These are phyloP conservation scores for Solanum stenotomum DNA, from an alignment of 257 asterid species.

Conservation along the genomic window DNA sequence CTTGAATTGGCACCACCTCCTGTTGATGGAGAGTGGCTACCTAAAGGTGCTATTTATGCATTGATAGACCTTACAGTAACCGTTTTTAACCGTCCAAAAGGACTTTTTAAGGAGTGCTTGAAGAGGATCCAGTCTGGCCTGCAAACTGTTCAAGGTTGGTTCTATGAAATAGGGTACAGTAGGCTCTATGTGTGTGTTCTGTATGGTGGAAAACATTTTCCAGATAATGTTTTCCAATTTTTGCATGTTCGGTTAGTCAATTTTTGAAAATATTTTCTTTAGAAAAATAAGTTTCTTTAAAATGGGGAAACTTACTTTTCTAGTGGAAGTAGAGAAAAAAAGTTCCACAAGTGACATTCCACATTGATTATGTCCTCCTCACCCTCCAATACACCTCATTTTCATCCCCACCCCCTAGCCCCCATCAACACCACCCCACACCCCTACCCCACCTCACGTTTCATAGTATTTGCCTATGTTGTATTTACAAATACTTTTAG, in stretches of 20 bases:
- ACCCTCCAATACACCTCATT: not conserved
- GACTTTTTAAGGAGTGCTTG: slow-evolving; percentile 71
- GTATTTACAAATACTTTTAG: not conserved
- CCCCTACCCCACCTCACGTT: not conserved
- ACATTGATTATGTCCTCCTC: not conserved
- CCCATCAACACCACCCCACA: not conserved
- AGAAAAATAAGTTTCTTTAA: not conserved
- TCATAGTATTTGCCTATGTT: not conserved
- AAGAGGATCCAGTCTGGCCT: slow-evolving; percentile 87
- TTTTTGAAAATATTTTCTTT: not conserved
- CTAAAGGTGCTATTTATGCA: slow-evolving; percentile 89
- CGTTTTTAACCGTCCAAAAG: slow-evolving; percentile 89
- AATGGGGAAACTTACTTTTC: not conserved
- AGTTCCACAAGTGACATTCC: not conserved
- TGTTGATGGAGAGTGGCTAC: slow-evolving; percentile 98
- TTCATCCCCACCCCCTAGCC: not conserved
- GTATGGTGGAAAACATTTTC: not conserved
- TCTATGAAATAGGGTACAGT: not conserved
- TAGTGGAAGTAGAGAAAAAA: not conserved
- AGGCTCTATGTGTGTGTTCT: not conserved
- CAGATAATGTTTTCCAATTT: not conserved
- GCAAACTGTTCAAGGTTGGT: slow-evolving; percentile 68
- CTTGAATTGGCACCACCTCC: slow-evolving; percentile 95
- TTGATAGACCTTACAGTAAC: slow-evolving; percentile 85
- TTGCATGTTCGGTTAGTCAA: not conserved